A percentile compares a stretch with the other conserved stretches of the same genome.
Conservation (phyloP, 345 rosid species). For the Geranium brycei region DNA sequence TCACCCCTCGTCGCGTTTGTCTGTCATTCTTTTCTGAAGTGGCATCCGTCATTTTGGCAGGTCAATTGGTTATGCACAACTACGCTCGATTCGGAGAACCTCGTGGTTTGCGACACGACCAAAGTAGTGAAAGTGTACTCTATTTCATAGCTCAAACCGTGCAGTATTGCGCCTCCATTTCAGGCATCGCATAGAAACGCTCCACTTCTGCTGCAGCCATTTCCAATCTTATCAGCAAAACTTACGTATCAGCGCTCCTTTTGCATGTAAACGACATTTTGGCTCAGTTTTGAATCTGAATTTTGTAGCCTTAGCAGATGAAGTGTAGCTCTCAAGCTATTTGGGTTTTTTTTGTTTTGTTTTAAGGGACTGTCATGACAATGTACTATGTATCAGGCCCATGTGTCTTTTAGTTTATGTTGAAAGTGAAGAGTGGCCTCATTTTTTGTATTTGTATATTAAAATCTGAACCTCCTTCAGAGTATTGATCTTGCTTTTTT, state of each 20-base stretch:
- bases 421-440: too few relatives aligned
- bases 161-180: neutral
- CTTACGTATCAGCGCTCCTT: too few relatives aligned
- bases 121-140: slow-evolving; percentile 74
- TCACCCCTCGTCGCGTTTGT: neutral
- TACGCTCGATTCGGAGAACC: slow-evolving; percentile 63
- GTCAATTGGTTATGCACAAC: slow-evolving; percentile 94
- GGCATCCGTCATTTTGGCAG: slow-evolving; percentile 24
- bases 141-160: slow-evolving; percentile 6
- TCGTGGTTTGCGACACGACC: slow-evolving; percentile 78
- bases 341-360: neutral
- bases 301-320: neutral
- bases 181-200: neutral
- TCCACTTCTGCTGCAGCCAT: too few relatives aligned
- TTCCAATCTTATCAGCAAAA: too few relatives aligned
- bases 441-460: too few relatives aligned
- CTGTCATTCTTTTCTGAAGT: neutral
- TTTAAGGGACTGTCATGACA: too few relatives aligned
- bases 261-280: too few relatives aligned
- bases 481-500: too few relatives aligned
- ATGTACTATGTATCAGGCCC: too few relatives aligned
- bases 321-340: neutral
- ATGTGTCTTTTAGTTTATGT: too few relatives aligned
- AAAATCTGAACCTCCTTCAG: too few relatives aligned
- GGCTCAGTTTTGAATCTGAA: neutral